Evolutionary conservation across 2,329 filamentous ascomycete species (phyloP).

Genomic region (Metarhizium robertsii): DNA sequence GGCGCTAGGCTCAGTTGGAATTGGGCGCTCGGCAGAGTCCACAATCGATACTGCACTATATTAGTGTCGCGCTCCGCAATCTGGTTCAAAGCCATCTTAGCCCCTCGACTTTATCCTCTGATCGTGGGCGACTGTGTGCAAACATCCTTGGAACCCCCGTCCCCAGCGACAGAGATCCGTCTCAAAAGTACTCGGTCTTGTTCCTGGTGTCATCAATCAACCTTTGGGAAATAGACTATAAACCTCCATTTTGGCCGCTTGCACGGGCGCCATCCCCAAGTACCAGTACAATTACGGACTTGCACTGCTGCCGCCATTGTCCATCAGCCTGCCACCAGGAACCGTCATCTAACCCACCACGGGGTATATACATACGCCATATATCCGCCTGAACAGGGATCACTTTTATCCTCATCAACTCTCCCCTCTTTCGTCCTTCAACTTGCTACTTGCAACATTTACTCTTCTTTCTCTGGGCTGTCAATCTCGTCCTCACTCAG

Average conservation of each 20-base stretch:
- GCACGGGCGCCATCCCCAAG: conserved; percentile 3
- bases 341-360: not conserved
- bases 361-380: not conserved
- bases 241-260: conserved; percentile 6
- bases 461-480: not conserved
- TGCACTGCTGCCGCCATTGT: not conserved
- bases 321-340: not conserved
- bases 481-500: not conserved
- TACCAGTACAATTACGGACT: conserved; percentile 4
- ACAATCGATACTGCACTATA: conserved; percentile 27
- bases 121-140: conserved; percentile 15
- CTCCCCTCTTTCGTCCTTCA: not conserved
- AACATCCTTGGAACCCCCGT: conserved; percentile 11
- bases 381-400: not conserved
- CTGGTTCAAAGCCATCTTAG: conserved; percentile 17
- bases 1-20: conserved; percentile 27
- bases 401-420: not conserved
- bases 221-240: conserved; percentile 3
- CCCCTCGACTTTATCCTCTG: conserved; percentile 14
- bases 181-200: conserved; percentile 9
- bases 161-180: conserved; percentile 12
- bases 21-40: conserved; percentile 22
- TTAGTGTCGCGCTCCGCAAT: conserved; percentile 30
- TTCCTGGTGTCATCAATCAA: conserved; percentile 7
- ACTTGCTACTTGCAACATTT: not conserved